A percentile compares a stretch with the other conserved stretches of the same genome.
Conservation (phyloP, 257 asterid species). For the Sherardia arvensis region DNA sequence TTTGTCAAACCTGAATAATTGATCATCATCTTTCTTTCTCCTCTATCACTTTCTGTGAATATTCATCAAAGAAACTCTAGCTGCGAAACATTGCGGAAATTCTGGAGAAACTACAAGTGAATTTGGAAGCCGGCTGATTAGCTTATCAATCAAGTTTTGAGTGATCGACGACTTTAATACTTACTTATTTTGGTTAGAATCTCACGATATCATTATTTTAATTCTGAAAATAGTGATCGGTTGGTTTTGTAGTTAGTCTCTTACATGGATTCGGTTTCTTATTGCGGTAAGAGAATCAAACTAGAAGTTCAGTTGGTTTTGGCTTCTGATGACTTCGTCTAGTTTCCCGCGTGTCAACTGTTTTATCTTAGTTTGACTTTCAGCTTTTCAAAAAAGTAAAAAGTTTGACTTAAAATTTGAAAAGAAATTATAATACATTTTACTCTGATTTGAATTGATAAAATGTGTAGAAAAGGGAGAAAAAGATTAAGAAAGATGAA, state of each 20-base stretch:
- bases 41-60: background rate
- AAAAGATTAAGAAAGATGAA: too few species aligned
- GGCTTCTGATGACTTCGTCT: background rate
- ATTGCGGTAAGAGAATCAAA: constrained; percentile 8
- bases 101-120: constrained; percentile 3
- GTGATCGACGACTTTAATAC: background rate
- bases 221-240: background rate
- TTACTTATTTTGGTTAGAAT: background rate
- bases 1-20: constrained; percentile 39
- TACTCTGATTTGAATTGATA: too few species aligned
- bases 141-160: too few species aligned
- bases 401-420: too few species aligned
- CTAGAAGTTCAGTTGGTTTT: background rate
- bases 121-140: background rate
- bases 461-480: too few species aligned
- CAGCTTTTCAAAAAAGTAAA: too few species aligned
- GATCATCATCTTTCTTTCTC: constrained; percentile 52
- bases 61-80: background rate
- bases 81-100: background rate
- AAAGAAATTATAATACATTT: too few species aligned
- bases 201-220: background rate
- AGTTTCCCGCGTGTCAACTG: constrained; percentile 13
- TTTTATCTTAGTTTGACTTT: background rate
- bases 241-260: background rate
- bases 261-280: constrained; percentile 4